Evolutionary conservation across 257 asterid species (phyloP), one percentile per base, ranked within the genome.

Genomic region (Oldenlandia corymbosa): DNA sequence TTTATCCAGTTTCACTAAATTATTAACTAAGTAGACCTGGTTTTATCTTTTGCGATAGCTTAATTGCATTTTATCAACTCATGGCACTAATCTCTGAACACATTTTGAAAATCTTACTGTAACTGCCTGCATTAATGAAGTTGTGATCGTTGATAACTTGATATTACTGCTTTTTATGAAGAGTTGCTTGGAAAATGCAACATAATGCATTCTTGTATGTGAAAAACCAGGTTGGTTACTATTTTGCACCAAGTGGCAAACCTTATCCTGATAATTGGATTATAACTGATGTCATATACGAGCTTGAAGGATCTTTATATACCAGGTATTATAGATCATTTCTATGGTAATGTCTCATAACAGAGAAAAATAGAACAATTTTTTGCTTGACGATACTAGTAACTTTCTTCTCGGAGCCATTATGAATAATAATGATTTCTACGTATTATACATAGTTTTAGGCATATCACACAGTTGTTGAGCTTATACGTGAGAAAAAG

Each of bases 201-300:
- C n/a, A n/a, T 68, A 64, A 13, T 63, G 58, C 60, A 53, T 68
- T 53, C 63, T 56, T 70, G 67, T 65, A 70, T 69, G 66, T 64
- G 69, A 65, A n/a, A 43, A 62, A 78, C 60, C 81, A 93, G 99
- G 97, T 93, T 68, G 99, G 99, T 75, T 93, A 93, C 77, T 89
- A 87, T 78, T 87, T 83, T 84, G 99, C 99, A 23, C 99, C 99
- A 60, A 93, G 99, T 73, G 97, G 99, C 78, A 93, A 93, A 83
- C 99, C 99, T 49, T 93, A 89, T 78, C 99, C 99, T 76, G 99
- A 93, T 83, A 93, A 93, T 73, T 93, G 99, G 99, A 90, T 93
- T 57, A 70, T 85, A 71, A 93, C 99, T 58, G 99, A 93, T 67
- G 76, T 89, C 60, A 78, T 93, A 70, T 87, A 82, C 66, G 99